Evolutionary conservation across 1,284 basidiomycete genomes (phyloP).

Genomic region (Malassezia equina): DNA sequence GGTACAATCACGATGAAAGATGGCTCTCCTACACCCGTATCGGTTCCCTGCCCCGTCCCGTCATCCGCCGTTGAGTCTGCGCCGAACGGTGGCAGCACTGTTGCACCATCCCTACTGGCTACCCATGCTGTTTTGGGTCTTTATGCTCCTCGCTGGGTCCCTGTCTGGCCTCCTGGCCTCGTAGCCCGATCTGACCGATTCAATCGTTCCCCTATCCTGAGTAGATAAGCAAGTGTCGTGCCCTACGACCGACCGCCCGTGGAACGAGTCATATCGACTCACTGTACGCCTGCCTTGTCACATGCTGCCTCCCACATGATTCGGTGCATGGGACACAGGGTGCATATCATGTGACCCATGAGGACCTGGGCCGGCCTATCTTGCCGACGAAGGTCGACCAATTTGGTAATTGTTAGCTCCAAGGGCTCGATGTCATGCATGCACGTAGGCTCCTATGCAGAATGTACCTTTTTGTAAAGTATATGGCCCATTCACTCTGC

Average conservation of each 20-base stretch:
- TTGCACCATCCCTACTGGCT: neutral
- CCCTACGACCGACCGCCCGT: too few species aligned
- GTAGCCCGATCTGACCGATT: neutral
- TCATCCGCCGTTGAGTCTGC: neutral
- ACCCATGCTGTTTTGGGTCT: neutral
- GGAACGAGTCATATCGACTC: neutral
- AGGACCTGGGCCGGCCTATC: neutral
- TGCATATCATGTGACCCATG: neutral
- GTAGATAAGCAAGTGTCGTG: neutral
- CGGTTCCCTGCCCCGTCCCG: neutral
- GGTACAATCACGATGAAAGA: neutral
- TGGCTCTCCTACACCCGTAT: neutral
- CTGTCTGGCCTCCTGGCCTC: neutral
- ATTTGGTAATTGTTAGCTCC: neutral
- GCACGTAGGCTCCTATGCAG: neutral
- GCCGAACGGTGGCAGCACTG: neutral
- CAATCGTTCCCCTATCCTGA: neutral
- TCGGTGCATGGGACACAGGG: neutral
- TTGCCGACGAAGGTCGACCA: neutral
- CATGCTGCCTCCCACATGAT: neutral
- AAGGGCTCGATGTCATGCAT: neutral
- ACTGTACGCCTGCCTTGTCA: neutral
- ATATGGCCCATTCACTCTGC: conserved; percentile 1
- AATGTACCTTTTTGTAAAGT: neutral
- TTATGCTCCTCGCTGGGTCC: neutral